phyloP scores from a whole-genome alignment of 2,329 filamentous ascomycete genomes.

The Dactylonectria estremocensis region DNA sequence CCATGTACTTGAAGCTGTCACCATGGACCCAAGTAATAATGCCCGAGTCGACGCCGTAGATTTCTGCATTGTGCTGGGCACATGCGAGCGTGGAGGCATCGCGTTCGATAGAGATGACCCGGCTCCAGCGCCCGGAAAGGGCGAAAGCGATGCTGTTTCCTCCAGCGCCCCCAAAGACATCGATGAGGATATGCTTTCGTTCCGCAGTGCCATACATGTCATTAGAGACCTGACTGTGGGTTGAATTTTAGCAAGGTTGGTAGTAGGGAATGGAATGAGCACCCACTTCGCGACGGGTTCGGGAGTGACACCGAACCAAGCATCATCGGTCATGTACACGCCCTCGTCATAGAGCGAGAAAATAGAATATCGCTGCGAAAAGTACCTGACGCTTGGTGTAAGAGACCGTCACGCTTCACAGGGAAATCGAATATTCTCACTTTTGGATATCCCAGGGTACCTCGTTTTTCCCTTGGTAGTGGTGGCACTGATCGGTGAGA shows the following conservation, averaged over 20 bases:
- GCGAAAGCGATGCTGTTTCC: constrained; percentile 98
- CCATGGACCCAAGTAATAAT: constrained; percentile 88
- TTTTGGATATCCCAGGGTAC: constrained; percentile 90
- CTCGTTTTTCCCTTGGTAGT: constrained; percentile 79
- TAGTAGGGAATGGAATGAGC: constrained; percentile 3
- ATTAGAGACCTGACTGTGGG: constrained; percentile 78
- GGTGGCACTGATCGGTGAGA: constrained; percentile 77
- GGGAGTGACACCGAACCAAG: constrained; percentile 97
- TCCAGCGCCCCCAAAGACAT: constrained; percentile 92
- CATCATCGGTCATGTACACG: constrained; percentile 90
- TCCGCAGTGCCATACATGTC: constrained; percentile 75
- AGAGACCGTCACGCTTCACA: neutral
- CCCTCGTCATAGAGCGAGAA: constrained; percentile 91
- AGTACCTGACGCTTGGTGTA: constrained; percentile 75
- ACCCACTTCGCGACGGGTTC: constrained; percentile 88
- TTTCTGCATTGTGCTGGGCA: constrained; percentile 89
- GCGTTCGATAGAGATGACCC: constrained; percentile 90
- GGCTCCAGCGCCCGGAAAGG: constrained; percentile 82
- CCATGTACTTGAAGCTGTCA: constrained; percentile 85
- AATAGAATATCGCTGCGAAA: constrained; percentile 88
- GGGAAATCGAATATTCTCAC: constrained; percentile 62
- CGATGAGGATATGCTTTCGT: constrained; percentile 79
- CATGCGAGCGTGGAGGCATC: constrained; percentile 86
- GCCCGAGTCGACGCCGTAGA: constrained; percentile 83
- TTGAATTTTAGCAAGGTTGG: constrained; percentile 16